Conservation (phyloP, 2,329 filamentous ascomycete species). For the Anisogramma anomala region DNA sequence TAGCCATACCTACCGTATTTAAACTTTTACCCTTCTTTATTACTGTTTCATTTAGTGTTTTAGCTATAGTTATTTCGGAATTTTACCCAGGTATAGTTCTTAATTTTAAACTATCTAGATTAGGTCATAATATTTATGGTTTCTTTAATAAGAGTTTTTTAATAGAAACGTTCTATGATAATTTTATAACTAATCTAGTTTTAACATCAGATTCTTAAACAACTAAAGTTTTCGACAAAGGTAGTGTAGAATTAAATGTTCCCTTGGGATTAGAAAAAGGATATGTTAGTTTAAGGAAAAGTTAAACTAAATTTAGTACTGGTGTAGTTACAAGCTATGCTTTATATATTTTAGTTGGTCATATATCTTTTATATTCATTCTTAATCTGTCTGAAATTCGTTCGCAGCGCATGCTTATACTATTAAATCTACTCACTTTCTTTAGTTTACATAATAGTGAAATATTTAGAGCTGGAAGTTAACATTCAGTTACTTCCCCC, state of each 20-base stretch:
- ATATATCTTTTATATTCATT: constrained; percentile 18
- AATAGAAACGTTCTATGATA: too few relatives aligned
- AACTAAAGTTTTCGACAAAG: constrained; percentile 26
- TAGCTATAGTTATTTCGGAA: too few relatives aligned
- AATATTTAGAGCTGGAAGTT: too few relatives aligned
- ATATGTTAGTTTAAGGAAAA: constrained; percentile 19
- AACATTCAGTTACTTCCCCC: too few relatives aligned
- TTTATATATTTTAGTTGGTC: constrained; percentile 20
- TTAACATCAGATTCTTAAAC: constrained; percentile 25
- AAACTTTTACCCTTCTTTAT: too few relatives aligned
- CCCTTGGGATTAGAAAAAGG: constrained; percentile 21
- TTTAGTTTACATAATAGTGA: constrained; percentile 16
- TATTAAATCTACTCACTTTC: constrained; percentile 16
- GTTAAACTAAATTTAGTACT: constrained; percentile 18
- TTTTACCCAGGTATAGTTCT: too few relatives aligned
- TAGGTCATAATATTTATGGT: too few relatives aligned
- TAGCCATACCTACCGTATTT: too few relatives aligned
- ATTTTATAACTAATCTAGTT: too few relatives aligned
- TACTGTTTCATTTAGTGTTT: too few relatives aligned
- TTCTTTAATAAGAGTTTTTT: too few relatives aligned
- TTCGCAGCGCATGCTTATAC: constrained; percentile 12
- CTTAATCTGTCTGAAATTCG: constrained; percentile 14
- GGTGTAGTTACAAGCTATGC: constrained; percentile 19
- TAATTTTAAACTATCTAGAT: too few relatives aligned
- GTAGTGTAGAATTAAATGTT: constrained; percentile 22